Evolutionary conservation across 2,329 filamentous ascomycete genomes (phyloP), one percentile per base, ranked within the genome.

Genomic region (Proliferodiscus dingleyae): DNA sequence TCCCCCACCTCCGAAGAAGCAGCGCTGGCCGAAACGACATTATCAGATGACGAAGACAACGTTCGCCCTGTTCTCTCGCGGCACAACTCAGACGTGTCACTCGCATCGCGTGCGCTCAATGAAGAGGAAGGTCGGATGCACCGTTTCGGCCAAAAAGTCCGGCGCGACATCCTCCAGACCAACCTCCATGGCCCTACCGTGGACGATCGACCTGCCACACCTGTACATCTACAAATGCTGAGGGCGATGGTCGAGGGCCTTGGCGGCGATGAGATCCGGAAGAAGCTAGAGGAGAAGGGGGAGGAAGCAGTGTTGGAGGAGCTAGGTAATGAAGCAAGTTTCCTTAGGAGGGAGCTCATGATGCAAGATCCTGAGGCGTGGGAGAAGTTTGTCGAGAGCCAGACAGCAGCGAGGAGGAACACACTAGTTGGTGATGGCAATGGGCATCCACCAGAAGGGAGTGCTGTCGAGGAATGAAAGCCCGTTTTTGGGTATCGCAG

Each of bases 121-220:
- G 73, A 80, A 37, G 83, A 87, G 67, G 83, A 87, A 73, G 83
- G 83, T 24, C 78, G 78, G 24, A 75, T 87, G 55, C 83, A 85
- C 58, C 79, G 83, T 21, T 74, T 87, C 29, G 80, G 82, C 23
- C 81, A 86, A 57, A 74, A 77, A 52, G 70, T 87, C 36, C 78
- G 81, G 16, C 78, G 81, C 33, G 79, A 83, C 47, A 72, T 86
- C 29, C 67, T 85, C 19, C 73, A 71, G 39, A 51, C 58, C 2
- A 56, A 63, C n/a, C 30, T 23, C 3, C 55, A 56, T 33, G 55
- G 57, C 16, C 36, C 56, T 22, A 26, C 37, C 4, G 50, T 54
- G 15, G 50, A 51, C 68, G 76, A 41, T 51, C 76, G 38, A 8
- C 23, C 61, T 18, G 46, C 55, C 16, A 36, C 52, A 21, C 51